Evolutionary conservation across 73 alveolate species (phyloP), one percentile per base, ranked within the genome.

Genomic region (Stentor coeruleus): DNA sequence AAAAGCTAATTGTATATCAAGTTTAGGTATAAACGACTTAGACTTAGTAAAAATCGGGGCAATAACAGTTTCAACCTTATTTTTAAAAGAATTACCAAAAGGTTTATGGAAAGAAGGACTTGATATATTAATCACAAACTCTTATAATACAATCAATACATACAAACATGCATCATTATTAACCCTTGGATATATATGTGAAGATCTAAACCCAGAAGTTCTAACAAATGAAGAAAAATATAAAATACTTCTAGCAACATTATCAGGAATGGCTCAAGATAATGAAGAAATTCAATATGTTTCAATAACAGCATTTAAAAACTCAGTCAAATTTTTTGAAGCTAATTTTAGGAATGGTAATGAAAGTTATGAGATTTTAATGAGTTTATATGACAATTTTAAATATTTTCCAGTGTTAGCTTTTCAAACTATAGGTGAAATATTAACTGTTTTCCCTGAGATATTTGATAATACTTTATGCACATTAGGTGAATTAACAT

Each of bases 141-240:
- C 95, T 2, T 40, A 30, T 40, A 82, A 86, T 39, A 87, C 81
- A 35, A 75, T 83, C 39, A 33, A 30, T 31, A 77, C 74, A 35
- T 74, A 85, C 81, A 89, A 88, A 72, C 38, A 39, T 26, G 89
- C 92, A 3, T n/a, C 95, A n/a, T 79, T 89, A n/a, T 77, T 76
- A 59, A 89, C 95, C 6, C 88, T 89, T 3, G 92, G 92, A 3
- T 86, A 75, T 74, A 89, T 89, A 28, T 89, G 95, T 59, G 95
- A 89, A 74, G 95, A 89, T 58, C 86, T 89, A 14, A 81, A 59
- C 35, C 83, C 83, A 20, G 40, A 39, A 3, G 84, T 59, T 37
- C 2, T 89, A 2, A 57, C 72, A 57, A 59, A 73, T 3, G 86
- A 86, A 42, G 59, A 55, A 15, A 76, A 77, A 2, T 55, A 86